phyloP scores from a whole-genome alignment of 1,284 basidiomycete species.

The Moniliophthora roreri region DNA sequence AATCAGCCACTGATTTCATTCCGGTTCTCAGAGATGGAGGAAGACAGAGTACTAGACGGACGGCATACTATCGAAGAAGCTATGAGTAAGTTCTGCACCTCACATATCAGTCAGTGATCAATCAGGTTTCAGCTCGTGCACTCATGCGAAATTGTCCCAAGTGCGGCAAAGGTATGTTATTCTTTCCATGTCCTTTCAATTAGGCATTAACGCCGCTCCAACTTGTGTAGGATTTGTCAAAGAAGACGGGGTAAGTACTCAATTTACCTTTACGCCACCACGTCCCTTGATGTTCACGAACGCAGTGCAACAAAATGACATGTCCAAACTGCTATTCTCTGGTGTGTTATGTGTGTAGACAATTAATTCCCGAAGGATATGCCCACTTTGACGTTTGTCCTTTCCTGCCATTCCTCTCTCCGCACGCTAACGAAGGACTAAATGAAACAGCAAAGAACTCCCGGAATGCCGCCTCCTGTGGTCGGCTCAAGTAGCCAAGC shows the following conservation, averaged over 20 bases:
- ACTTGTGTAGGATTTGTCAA: constrained; percentile 65
- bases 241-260: constrained; percentile 65
- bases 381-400: constrained; percentile 68
- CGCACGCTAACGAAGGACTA: constrained; percentile 9
- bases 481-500: constrained; percentile 24
- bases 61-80: constrained; percentile 84
- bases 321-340: constrained; percentile 68
- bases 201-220: neutral
- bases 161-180: constrained; percentile 60
- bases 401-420: constrained; percentile 14
- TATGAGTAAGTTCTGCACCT: constrained; percentile 62
- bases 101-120: constrained; percentile 3
- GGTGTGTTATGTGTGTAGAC: constrained; percentile 79
- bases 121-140: constrained; percentile 57
- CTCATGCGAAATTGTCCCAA: constrained; percentile 85
- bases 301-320: constrained; percentile 79
- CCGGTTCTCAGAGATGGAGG: constrained; percentile 56
- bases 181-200: constrained; percentile 2
- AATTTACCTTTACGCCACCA: no score
- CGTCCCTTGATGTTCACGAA: no score
- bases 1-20: constrained; percentile 5
- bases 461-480: constrained; percentile 16
- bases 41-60: constrained; percentile 70
- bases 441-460: constrained; percentile 5
- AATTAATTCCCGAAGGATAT: constrained; percentile 65